Evolutionary conservation across 2,329 filamentous ascomycete genomes (phyloP).

Genomic region (Colletotrichum eremochloae): DNA sequence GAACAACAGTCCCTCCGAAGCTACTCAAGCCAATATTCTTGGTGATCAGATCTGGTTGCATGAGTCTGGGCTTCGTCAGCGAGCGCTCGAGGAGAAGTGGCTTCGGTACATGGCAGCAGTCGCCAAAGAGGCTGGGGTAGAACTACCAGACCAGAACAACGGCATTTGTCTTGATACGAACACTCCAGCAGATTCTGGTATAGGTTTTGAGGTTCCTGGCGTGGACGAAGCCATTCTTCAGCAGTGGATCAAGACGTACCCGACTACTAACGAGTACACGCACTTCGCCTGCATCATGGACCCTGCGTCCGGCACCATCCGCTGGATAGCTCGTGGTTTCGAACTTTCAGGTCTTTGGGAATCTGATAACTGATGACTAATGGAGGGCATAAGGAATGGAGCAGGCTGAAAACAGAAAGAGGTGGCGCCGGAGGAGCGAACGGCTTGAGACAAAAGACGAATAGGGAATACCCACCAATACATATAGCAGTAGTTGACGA

Average conservation of each 20-base stretch:
- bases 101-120: slow-evolving; percentile 16
- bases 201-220: slow-evolving; percentile 8
- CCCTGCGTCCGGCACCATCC: slow-evolving; percentile 60
- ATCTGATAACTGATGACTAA: not conserved
- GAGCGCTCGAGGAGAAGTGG: slow-evolving; percentile 39
- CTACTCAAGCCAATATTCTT: slow-evolving; percentile 31
- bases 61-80: slow-evolving; percentile 45
- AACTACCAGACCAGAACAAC: not conserved
- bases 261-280: slow-evolving; percentile 68
- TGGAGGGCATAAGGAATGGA: no score
- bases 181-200: not conserved
- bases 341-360: not conserved
- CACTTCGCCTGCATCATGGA: slow-evolving; percentile 72
- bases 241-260: slow-evolving; percentile 63
- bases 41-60: slow-evolving; percentile 47
- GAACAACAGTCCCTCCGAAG: not conserved
- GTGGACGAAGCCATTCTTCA: slow-evolving; percentile 53
- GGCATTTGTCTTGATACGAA: slow-evolving; percentile 17
- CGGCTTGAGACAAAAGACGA: not conserved
- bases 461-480: no score
- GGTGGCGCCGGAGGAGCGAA: not conserved
- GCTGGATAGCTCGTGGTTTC: slow-evolving; percentile 53
- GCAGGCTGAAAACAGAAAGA: not conserved
- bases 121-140: not conserved
- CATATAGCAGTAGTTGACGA: not conserved